phyloP scores from a whole-genome alignment of 805 yeast genomes.

The Yarrowia alimentaria region DNA sequence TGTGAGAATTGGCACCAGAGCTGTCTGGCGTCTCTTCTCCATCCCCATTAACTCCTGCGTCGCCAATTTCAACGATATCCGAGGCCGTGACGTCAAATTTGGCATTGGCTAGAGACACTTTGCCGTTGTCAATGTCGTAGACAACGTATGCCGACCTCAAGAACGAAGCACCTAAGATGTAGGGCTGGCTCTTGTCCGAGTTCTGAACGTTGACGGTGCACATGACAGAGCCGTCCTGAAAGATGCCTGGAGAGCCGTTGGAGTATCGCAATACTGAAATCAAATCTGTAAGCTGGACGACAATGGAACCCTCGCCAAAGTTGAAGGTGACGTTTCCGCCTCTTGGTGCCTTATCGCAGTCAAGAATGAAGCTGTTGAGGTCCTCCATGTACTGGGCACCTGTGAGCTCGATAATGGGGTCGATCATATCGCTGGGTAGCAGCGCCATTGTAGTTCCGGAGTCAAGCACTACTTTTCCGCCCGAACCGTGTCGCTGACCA shows the following conservation, averaged over 20 bases:
- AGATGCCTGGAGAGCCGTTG: constrained; percentile 4
- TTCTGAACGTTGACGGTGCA: constrained; percentile 2
- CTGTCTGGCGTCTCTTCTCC: no score
- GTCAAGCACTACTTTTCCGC: constrained; percentile 43
- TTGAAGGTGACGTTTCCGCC: constrained; percentile 61
- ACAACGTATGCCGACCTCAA: constrained; percentile 8
- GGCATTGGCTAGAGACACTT: constrained; percentile 2
- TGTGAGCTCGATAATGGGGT: constrained; percentile 35
- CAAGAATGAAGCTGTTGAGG: constrained; percentile 43
- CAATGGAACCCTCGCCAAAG: constrained; percentile 87
- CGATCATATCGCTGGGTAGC: constrained; percentile 42
- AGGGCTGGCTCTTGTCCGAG: not conserved
- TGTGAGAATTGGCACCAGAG: no score
- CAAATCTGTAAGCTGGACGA: constrained; percentile 76
- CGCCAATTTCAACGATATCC: not conserved
- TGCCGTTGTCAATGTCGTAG: constrained; percentile 11
- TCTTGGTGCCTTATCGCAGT: not conserved
- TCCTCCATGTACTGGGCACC: constrained; percentile 60
- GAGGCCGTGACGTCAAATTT: not conserved
- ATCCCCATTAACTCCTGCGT: no score
- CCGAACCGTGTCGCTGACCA: not conserved
- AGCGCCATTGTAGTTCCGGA: constrained; percentile 53
- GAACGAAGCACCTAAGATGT: constrained; percentile 4
- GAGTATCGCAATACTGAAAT: constrained; percentile 31
- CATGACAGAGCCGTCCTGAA: constrained; percentile 2